These are phyloP conservation scores for Salix dunnii DNA, from an alignment of 345 rosid genomes.

Conservation along the genomic window DNA sequence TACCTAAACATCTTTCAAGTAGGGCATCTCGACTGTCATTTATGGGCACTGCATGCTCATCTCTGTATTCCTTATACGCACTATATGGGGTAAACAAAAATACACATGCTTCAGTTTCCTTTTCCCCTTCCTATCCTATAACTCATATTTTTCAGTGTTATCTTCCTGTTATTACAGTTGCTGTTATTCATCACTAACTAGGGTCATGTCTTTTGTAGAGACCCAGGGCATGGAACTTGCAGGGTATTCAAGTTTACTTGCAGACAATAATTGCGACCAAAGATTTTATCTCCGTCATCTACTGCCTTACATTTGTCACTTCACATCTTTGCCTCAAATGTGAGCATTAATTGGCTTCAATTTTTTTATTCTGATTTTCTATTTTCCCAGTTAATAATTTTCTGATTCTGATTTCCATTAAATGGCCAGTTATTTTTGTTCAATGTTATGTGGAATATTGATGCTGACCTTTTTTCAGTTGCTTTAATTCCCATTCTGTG, in stretches of 20 bases:
- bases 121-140: neutral
- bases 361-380: neutral
- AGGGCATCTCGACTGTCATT: conserved; percentile 88
- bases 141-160: neutral
- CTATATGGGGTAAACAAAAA: conserved; percentile 67
- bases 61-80: conserved; percentile 80
- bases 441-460: conserved; percentile 6
- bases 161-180: conserved; percentile 14
- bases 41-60: conserved; percentile 88
- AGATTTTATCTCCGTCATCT: conserved; percentile 89
- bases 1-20: conserved; percentile 66
- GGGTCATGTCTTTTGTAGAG: conserved; percentile 42
- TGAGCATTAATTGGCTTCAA: conserved; percentile 34
- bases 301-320: conserved; percentile 81
- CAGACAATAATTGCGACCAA: conserved; percentile 78
- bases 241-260: conserved; percentile 76
- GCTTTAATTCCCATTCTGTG: conserved; percentile 90
- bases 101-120: neutral
- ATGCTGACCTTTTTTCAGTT: conserved; percentile 43
- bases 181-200: conserved; percentile 15
- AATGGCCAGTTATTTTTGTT: neutral
- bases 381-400: neutral
- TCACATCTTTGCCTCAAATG: conserved; percentile 88
- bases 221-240: conserved; percentile 91
- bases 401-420: neutral